Percentiles rank a stretch among this genome's conserved stretches.
phyloP scores from a whole-genome alignment of 257 asterid genomes.

The Fraxinus anomala region DNA sequence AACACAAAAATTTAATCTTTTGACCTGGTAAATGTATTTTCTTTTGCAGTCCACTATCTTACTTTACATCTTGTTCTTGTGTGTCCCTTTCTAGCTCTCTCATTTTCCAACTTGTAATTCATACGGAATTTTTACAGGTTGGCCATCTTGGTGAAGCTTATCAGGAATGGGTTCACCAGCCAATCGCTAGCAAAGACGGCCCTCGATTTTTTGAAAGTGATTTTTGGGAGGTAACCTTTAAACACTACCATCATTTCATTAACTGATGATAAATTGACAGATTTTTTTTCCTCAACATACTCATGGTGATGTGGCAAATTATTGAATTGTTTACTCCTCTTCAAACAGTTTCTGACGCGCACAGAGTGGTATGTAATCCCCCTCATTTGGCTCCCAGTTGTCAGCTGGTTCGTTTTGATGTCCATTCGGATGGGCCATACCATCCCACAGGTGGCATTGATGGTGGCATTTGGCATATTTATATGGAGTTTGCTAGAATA shows the following conservation, averaged over 20 bases:
- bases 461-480: constrained; percentile 51
- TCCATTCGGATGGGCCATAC: constrained; percentile 51
- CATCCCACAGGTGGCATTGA: constrained; percentile 41
- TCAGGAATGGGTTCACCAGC: constrained; percentile 98
- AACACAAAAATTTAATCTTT: neutral
- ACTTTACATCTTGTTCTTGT: neutral
- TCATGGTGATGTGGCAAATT: neutral
- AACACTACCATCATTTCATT: neutral
- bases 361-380: constrained; percentile 86
- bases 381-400: constrained; percentile 81
- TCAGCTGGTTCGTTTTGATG: constrained; percentile 50
- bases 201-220: constrained; percentile 85
- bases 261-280: neutral
- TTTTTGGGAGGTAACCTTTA: constrained; percentile 66
- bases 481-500: constrained; percentile 80
- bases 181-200: constrained; percentile 79
- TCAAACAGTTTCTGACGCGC: constrained; percentile 68
- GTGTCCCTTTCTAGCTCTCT: neutral
- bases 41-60: neutral
- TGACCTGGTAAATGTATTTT: neutral
- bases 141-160: constrained; percentile 91
- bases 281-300: neutral
- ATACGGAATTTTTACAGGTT: constrained; percentile 47
- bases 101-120: neutral
- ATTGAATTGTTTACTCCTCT: constrained; percentile 21